Conservation (phyloP, 768 basidiomycete genomes). For the Lepiota brunneoincarnata region DNA sequence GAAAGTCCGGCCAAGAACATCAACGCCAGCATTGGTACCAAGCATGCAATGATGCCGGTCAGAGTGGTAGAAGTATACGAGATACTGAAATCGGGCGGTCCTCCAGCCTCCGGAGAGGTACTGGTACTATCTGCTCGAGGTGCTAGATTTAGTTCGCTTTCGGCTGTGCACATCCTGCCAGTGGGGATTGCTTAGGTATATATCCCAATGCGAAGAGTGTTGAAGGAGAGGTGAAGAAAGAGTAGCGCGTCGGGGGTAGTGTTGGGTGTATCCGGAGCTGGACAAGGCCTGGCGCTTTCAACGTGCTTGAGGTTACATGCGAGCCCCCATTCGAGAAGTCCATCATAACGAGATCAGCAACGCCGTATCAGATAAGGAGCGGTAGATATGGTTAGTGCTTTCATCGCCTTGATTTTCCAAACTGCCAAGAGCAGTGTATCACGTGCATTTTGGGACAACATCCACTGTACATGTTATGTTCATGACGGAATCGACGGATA, state of each 20-base stretch:
- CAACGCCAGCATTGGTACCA: constrained; percentile 32
- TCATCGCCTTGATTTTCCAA: too few relatives aligned
- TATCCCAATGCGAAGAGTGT: too few relatives aligned
- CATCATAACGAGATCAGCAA: too few relatives aligned
- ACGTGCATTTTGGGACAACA: too few relatives aligned
- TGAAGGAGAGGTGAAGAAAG: not conserved
- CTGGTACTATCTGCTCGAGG: not conserved
- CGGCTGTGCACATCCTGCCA: too few relatives aligned
- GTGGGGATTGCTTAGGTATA: too few relatives aligned
- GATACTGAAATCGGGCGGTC: constrained; percentile 11
- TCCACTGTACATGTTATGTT: too few relatives aligned
- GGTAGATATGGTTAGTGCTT: too few relatives aligned
- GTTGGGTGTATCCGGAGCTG: not conserved
- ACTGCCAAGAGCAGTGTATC: too few relatives aligned
- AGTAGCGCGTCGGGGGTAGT: not conserved
- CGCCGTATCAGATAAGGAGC: too few relatives aligned
- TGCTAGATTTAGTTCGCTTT: not conserved
- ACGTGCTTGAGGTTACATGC: constrained; percentile 1
- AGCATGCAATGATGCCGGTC: constrained; percentile 33
- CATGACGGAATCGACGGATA: too few relatives aligned
- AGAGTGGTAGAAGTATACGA: constrained; percentile 32
- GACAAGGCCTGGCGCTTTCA: not conserved
- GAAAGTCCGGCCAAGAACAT: constrained; percentile 51
- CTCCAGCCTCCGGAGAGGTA: not conserved
- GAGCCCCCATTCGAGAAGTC: too few relatives aligned